Evolutionary conservation across 2,329 filamentous ascomycete genomes (phyloP).

Genomic region (Parastagonospora nodorum): DNA sequence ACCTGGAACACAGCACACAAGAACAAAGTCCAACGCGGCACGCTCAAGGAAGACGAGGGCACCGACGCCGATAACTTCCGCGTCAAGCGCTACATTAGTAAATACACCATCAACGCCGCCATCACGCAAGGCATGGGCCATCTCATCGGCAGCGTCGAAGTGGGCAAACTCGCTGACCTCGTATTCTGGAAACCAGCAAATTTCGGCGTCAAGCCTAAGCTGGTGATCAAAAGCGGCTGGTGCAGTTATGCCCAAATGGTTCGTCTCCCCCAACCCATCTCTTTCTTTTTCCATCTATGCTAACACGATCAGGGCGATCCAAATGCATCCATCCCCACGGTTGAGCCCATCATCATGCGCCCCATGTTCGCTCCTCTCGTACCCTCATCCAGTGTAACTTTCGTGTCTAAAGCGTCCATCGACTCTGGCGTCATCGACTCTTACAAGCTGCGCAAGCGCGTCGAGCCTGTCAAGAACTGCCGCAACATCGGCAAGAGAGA

Average conservation of each 20-base stretch:
- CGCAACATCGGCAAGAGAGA: slow-evolving; percentile 77
- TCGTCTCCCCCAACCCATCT: slow-evolving; percentile 28
- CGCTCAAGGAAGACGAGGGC: slow-evolving; percentile 75
- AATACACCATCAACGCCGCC: slow-evolving; percentile 95
- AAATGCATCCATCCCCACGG: slow-evolving; percentile 72
- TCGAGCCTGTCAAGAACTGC: slow-evolving; percentile 80
- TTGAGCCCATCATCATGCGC: slow-evolving; percentile 81
- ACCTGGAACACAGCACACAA: slow-evolving; percentile 99
- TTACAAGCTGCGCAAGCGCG: slow-evolving; percentile 77
- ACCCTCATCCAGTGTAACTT: slow-evolving; percentile 75
- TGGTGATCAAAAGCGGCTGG: slow-evolving; percentile 86
- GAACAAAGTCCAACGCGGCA: slow-evolving; percentile 86
- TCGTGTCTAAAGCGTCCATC: slow-evolving; percentile 77
- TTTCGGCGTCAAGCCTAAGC: slow-evolving; percentile 84
- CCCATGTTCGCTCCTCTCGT: slow-evolving; percentile 84
- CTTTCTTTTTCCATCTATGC: not conserved
- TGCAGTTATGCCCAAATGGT: slow-evolving; percentile 86
- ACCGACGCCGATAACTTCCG: slow-evolving; percentile 86
- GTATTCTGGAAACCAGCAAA: slow-evolving; percentile 83
- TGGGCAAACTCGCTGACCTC: slow-evolving; percentile 87
- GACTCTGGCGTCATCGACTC: slow-evolving; percentile 67
- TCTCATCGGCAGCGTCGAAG: slow-evolving; percentile 82
- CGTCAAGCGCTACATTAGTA: slow-evolving; percentile 90
- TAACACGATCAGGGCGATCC: slow-evolving; percentile 50
- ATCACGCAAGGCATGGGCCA: slow-evolving; percentile 90